Conservation (phyloP, 306 rosid genomes). For the Cyamopsis tetragonoloba region DNA sequence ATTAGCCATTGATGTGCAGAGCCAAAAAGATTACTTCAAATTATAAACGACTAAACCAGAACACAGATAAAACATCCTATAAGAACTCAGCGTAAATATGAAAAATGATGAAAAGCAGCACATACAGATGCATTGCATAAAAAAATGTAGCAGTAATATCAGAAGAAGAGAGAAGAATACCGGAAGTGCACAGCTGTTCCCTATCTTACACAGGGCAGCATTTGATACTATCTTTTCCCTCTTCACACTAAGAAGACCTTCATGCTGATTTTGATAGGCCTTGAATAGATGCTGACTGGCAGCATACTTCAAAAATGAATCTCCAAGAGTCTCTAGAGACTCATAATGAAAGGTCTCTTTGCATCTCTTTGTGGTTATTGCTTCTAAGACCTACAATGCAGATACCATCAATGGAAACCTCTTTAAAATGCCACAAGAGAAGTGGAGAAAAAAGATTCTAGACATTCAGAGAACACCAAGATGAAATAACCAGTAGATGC, state of each 20-base stretch:
- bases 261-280: slow-evolving; percentile 48
- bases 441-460: neutral
- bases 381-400: slow-evolving; percentile 73
- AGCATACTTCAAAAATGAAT: slow-evolving; percentile 87
- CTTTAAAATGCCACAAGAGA: neutral
- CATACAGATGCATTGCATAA: neutral
- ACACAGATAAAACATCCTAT: neutral
- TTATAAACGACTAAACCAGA: too few species aligned
- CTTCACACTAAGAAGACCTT: slow-evolving; percentile 71
- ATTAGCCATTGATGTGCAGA: neutral
- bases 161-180: slow-evolving; percentile 32
- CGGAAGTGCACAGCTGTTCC: slow-evolving; percentile 57
- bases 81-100: neutral
- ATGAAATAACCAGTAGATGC: slow-evolving; percentile 3
- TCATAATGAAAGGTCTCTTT: slow-evolving; percentile 75
- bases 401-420: slow-evolving; percentile 1
- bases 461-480: neutral
- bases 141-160: neutral
- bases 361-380: slow-evolving; percentile 68
- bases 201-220: slow-evolving; percentile 60
- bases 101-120: neutral
- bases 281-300: slow-evolving; percentile 62
- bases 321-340: slow-evolving; percentile 89
- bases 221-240: slow-evolving; percentile 65
- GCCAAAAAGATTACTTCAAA: neutral